Evolutionary conservation across 23 red algal genomes (phyloP), one percentile per base, ranked within the genome.

Genomic region (Gracilaria gracilis): DNA sequence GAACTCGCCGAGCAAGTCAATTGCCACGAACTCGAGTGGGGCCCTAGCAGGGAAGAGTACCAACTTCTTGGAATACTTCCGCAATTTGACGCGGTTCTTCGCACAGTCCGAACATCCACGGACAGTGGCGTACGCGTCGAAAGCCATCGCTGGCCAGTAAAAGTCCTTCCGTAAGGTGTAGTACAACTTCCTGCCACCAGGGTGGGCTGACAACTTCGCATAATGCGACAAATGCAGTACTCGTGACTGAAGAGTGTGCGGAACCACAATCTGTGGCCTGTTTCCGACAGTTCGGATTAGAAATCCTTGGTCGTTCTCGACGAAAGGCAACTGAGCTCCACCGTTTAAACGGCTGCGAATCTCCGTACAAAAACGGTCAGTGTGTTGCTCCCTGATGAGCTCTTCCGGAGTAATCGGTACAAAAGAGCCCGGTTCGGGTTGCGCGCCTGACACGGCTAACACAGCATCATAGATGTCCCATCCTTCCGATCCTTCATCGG

Each of bases 1-100:
- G 25, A 87, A 61, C 27, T 69, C 64, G 1, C 83, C 83, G 34
- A 87, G 61, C 9, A 87, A 70, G 83, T 72, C 83, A 24, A 87
- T 87, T 9, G 83, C 83, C 37, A 87, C 3, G 35, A 69, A 42
- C 31, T 50, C 83, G 0, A 72, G 62, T 37, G 83, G 83, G 17
- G 32, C 83, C 0, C 0, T 70, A 1, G 83, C 58, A n/a, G 83
- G 83, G 32, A 87, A 74, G 2, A 87, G 61, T 25, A 65, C 33
- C 58, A 87, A 53, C 34, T 69, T 37, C 33, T 54, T 65, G 28
- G 25, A n/a, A 34, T 87, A 53, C 37, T 57, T 87, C 17, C 83
- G 61, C 61, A 73, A 31, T 40, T 87, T 55, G n/a, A 87, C 25
- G 27, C 4, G 17, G 34, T 74, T 69, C 55, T 48, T 67, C 24